These are phyloP conservation scores for Solanum clarkiae DNA, from an alignment of 257 asterid genomes.

Conservation along the genomic window DNA sequence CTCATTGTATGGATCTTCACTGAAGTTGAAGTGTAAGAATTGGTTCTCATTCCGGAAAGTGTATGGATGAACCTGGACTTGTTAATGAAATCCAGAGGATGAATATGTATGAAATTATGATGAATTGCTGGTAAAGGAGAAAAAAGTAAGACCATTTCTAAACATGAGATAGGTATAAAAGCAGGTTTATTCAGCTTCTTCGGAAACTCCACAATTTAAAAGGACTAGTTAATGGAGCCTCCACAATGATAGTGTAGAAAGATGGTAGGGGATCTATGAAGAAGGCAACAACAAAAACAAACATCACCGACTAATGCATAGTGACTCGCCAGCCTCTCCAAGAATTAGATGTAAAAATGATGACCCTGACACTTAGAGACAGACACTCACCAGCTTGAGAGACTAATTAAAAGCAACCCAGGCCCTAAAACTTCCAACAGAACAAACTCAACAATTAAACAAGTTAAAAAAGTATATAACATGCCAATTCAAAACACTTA, in stretches of 20 bases:
- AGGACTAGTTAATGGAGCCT: neutral
- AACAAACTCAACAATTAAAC: neutral
- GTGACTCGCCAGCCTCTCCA: neutral
- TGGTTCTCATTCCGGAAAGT: constrained; percentile 72
- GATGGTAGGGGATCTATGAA: neutral
- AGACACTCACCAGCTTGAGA: neutral
- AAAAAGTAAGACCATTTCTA: neutral
- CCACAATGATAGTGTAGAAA: neutral
- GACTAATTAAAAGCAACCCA: neutral
- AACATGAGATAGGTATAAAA: neutral
- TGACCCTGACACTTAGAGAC: neutral
- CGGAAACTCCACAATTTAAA: neutral
- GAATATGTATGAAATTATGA: neutral
- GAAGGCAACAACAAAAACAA: neutral
- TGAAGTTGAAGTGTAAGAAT: constrained; percentile 78
- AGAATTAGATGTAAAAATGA: neutral
- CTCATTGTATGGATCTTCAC: constrained; percentile 78
- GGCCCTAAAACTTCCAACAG: neutral
- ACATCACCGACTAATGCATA: neutral
- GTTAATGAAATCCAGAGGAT: neutral
- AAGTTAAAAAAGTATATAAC: neutral
- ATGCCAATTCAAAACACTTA: neutral
- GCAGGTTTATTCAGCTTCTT: neutral
- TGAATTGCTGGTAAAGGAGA: neutral
- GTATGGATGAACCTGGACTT: constrained; percentile 83